Evolutionary conservation across 768 basidiomycete genomes (phyloP).

Genomic region (Ramaria rubella): DNA sequence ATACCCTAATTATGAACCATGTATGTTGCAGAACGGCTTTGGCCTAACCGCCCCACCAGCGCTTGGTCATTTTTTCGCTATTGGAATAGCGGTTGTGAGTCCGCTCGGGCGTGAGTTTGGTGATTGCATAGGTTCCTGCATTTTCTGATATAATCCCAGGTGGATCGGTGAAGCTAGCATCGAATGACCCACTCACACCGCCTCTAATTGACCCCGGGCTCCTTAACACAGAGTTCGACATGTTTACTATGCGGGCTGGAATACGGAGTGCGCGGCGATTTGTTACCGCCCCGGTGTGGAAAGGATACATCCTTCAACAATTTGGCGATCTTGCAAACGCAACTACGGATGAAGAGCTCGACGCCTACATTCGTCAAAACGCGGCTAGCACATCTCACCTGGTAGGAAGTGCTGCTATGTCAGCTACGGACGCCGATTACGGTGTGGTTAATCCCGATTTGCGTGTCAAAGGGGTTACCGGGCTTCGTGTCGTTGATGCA

Average conservation of each 20-base stretch:
- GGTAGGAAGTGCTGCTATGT: slow-evolving; percentile 31
- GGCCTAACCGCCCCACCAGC: too few species aligned
- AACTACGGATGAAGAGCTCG: slow-evolving; percentile 24
- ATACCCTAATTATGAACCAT: not conserved
- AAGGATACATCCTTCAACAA: slow-evolving; percentile 22
- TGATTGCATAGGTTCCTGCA: not conserved
- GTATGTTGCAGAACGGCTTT: not conserved
- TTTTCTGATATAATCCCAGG: slow-evolving; percentile 19
- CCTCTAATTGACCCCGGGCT: slow-evolving; percentile 48
- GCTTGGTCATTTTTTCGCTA: not conserved
- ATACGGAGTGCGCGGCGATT: slow-evolving; percentile 23
- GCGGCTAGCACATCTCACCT: slow-evolving; percentile 26
- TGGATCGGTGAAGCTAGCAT: slow-evolving; percentile 34
- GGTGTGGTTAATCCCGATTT: slow-evolving; percentile 36
- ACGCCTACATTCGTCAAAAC: slow-evolving; percentile 19
- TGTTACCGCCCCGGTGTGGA: slow-evolving; percentile 23
- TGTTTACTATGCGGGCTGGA: slow-evolving; percentile 23
- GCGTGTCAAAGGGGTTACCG: slow-evolving; percentile 29
- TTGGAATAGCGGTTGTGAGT: not conserved
- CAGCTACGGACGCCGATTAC: slow-evolving; percentile 18
- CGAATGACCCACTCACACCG: slow-evolving; percentile 38
- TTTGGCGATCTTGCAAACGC: slow-evolving; percentile 10
- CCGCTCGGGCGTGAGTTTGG: slow-evolving; percentile 9
- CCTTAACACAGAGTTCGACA: slow-evolving; percentile 29
- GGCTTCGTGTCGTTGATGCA: slow-evolving; percentile 38